A percentile compares a stretch with the other conserved stretches of the same genome.
These are phyloP conservation scores for Aspergillus transmontanensis DNA, from an alignment of 2,329 filamentous ascomycete genomes.

Conservation along the genomic window DNA sequence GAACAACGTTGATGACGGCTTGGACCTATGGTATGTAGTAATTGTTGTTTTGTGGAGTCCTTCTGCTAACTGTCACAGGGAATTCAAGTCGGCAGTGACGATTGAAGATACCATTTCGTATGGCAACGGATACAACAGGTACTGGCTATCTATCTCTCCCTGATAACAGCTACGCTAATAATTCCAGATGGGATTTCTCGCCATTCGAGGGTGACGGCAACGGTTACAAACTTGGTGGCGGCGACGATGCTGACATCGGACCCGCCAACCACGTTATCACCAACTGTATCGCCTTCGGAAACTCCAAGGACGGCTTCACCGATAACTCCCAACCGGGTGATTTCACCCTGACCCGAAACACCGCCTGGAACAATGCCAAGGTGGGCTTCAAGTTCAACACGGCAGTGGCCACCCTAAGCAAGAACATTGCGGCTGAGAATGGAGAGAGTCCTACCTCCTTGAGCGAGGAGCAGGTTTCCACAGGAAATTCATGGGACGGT, in stretches of 20 bases:
- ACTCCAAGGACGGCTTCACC: slow-evolving; percentile 21
- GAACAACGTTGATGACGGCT: slow-evolving; percentile 22
- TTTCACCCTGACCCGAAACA: slow-evolving; percentile 18
- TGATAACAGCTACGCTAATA: not conserved
- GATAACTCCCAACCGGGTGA: slow-evolving; percentile 23
- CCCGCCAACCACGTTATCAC: slow-evolving; percentile 19
- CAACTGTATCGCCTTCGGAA: slow-evolving; percentile 20
- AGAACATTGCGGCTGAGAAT: slow-evolving; percentile 18
- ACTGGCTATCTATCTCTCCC: not conserved
- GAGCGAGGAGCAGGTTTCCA: slow-evolving; percentile 13
- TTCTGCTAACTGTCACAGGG: slow-evolving; percentile 11
- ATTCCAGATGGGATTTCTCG: slow-evolving; percentile 17
- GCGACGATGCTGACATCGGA: slow-evolving; percentile 17
- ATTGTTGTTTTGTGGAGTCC: not conserved
- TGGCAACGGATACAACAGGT: slow-evolving; percentile 22
- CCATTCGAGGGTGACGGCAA: slow-evolving; percentile 24
- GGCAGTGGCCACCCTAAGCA: slow-evolving; percentile 14
- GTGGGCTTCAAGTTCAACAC: slow-evolving; percentile 18
- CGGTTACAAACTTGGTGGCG: slow-evolving; percentile 23
- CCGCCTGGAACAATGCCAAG: slow-evolving; percentile 20
- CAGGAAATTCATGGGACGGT: slow-evolving; percentile 20
- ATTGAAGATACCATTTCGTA: slow-evolving; percentile 21
- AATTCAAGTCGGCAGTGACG: slow-evolving; percentile 22
- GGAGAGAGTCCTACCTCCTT: slow-evolving; percentile 14
- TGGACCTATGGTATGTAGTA: slow-evolving; percentile 18